A percentile compares a stretch with the other conserved stretches of the same genome.
Evolutionary conservation across 169 alveolate genomes (phyloP).

Genomic region (Cryptosporidium felis): DNA sequence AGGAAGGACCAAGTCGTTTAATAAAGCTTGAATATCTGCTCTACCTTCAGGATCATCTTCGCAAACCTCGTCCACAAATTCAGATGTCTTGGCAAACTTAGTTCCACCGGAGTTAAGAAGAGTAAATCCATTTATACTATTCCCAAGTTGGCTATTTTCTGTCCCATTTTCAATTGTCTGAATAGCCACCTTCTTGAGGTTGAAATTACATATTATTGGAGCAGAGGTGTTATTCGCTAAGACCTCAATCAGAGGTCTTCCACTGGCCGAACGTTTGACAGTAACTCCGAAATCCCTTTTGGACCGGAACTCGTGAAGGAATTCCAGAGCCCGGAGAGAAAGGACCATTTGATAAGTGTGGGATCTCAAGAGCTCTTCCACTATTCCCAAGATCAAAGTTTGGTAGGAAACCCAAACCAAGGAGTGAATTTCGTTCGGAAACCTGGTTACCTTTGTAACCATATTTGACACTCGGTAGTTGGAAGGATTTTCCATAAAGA

Average conservation of each 20-base stretch:
- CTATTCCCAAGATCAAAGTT: conserved; percentile 1
- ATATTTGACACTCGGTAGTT: not conserved
- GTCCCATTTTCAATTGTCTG: not conserved
- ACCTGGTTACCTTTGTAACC: conserved; percentile 19
- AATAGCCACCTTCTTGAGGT: not conserved
- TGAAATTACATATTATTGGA: conserved; percentile 40
- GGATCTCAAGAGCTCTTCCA: conserved; percentile 2
- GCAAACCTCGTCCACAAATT: not conserved
- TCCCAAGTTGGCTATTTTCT: not conserved
- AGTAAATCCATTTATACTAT: not conserved
- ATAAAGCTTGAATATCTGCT: conserved; percentile 3
- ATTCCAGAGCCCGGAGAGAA: conserved; percentile 3
- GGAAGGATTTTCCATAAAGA: conserved; percentile 13
- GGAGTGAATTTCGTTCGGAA: not conserved
- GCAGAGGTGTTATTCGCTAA: not conserved
- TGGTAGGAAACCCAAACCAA: conserved; percentile 37
- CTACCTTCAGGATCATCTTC: not conserved
- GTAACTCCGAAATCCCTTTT: conserved; percentile 8
- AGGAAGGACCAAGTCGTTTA: conserved; percentile 15
- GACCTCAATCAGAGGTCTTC: not conserved
- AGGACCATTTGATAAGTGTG: conserved; percentile 25
- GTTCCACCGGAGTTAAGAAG: not conserved
- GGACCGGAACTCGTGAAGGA: not conserved
- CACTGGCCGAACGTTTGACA: not conserved
- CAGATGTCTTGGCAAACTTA: not conserved